Evolutionary conservation across 352 stramenopile species (phyloP), one percentile per base, ranked within the genome.

Genomic region (Globisporangium splendens): DNA sequence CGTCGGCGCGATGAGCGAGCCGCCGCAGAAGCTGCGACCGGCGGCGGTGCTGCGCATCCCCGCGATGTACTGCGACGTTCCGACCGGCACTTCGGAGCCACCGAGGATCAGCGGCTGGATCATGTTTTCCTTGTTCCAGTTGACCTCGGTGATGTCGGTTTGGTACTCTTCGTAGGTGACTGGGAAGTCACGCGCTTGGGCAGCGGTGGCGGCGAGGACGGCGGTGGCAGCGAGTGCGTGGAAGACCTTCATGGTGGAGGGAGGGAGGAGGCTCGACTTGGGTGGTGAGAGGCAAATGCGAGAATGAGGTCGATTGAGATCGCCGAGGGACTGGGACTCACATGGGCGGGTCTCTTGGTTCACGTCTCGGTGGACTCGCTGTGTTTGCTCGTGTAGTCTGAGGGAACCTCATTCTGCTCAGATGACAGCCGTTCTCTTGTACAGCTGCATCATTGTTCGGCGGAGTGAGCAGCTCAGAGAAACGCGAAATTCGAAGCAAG

Each of bases 41-140:
- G 42, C 13, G 3, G 49, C 46, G 3, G 53, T 63, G 31, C 24
- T 17, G 20, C 70, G 70, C 8, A 74, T 33, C 1, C 67, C 70
- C 24, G 57, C 56, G 0, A 58, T 56, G 24, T 56, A 88, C 18
- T 63, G 73, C 49, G 77, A 77, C 39, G 46, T 73, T 22, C 70
- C 67, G 6, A 68, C 56, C 11, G 74, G 66, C 2, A 86, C 72
- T 7, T 63, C 70, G 1, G 59, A 72, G 17, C 76, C 72, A 8
- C 79, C 71, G 17, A 89, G 61, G 43, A 89, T 84, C 28, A 87
- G 64, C n/a, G 53, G 51, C 20, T 69, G 33, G 61, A 75, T 71
- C 28, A 35, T 11, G 28, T 35, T 35, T 35, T 35, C 28, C 53
- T 47, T 72, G 24, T 50, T 43, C 21, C 66, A 50, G 46, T 50